These are phyloP conservation scores for Kluyveromyces nonfermentans DNA, from an alignment of 805 yeast species.

Conservation along the genomic window DNA sequence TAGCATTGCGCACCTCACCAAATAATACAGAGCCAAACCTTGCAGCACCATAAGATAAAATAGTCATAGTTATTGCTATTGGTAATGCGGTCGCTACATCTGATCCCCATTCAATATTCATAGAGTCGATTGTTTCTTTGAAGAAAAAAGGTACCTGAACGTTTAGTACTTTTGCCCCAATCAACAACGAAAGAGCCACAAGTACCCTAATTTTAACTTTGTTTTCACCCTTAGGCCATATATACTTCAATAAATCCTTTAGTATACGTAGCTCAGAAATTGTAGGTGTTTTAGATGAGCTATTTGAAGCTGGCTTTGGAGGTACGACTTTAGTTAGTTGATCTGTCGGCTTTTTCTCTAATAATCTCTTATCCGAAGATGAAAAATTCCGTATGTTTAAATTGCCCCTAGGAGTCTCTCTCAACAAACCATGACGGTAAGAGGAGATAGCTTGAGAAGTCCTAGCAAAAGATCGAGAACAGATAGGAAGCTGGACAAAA, in stretches of 20 bases:
- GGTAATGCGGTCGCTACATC: slow-evolving; percentile 51
- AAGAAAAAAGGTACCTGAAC: slow-evolving; percentile 96
- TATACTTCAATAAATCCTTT: slow-evolving; percentile 52
- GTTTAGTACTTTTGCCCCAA: slow-evolving; percentile 75
- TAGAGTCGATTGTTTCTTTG: slow-evolving; percentile 77
- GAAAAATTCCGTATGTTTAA: neutral
- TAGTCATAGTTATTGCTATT: slow-evolving; percentile 47
- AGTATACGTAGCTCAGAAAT: slow-evolving; percentile 43
- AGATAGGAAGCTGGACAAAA: neutral
- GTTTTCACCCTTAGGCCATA: slow-evolving; percentile 72
- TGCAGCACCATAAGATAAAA: slow-evolving; percentile 87
- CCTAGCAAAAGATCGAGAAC: neutral
- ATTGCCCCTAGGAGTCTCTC: neutral
- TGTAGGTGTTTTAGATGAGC: slow-evolving; percentile 18
- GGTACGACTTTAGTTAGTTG: neutral
- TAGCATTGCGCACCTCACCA: slow-evolving; percentile 91
- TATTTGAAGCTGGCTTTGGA: slow-evolving; percentile 3
- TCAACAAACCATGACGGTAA: neutral
- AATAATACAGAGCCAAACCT: slow-evolving; percentile 89
- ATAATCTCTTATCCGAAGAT: neutral
- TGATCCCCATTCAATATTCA: slow-evolving; percentile 79
- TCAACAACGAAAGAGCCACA: slow-evolving; percentile 60
- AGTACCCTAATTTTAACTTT: slow-evolving; percentile 66
- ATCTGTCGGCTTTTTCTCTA: neutral
- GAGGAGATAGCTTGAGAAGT: neutral